Base-by-base conservation (phyloP, 306 rosid species). In the Astragalus glycyphyllos region DNA sequence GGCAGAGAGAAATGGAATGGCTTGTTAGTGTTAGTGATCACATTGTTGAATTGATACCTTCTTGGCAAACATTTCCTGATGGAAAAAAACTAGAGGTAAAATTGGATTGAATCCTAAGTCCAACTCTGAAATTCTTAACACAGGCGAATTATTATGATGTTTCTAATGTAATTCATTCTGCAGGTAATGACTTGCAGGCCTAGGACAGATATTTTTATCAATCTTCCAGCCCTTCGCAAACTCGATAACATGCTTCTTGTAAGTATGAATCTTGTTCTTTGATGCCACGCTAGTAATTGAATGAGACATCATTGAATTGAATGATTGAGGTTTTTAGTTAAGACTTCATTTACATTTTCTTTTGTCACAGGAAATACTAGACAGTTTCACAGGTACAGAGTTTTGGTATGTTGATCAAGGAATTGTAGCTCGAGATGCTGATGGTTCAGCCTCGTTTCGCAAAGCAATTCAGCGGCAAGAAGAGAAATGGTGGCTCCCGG, bases 391-490 rank as follows among this genome's bases (percentile, higher is more conserved):
- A 0, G 68, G 48, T 11, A 87, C 84, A 2, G 97, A 91, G 71
- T 94, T 94, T 77, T 94, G 99, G 99, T 94, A 94, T 77, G 90
- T 91, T 2, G 99, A 94, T 71, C 97, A 94, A 87, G 97, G 99
- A 53, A 89, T 94, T 40, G 75, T 84, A 42, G 83, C 96, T 17
- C 74, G 84, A 7, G 95, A 89, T 23, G 83, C 86, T 4, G 91
- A 91, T 68, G 95, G 97, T 16, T 87, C 97, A 0, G 82, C 84
- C 80, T 91, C 99, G 20, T 91, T 91, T 58, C 94, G 87, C 68
- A 90, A 82, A 76, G 66, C 85, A 14, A 55, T 87, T 58, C 97
- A 89, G 54, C 76, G 97, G 70, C 96, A 94, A 82, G 97, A 94
- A 54, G 99, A 94, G 79, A 94, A 94, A 76, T 94, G 99, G 99